Evolutionary conservation across 805 yeast species (phyloP), one percentile per base, ranked within the genome.

Genomic region (Kuraishia floccosa): DNA sequence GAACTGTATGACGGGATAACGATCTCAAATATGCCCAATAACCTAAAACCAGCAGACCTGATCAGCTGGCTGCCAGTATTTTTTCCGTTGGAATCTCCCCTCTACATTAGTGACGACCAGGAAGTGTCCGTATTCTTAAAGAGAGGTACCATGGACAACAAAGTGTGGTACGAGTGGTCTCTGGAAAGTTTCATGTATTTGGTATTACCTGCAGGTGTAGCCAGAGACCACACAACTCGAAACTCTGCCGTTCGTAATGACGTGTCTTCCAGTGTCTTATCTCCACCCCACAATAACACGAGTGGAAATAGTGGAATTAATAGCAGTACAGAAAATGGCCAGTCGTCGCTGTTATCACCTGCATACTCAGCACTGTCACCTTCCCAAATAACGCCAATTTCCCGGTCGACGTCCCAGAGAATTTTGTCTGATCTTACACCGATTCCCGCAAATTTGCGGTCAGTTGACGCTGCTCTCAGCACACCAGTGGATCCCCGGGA

Each of bases 101-200:
- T 75, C 10, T 56, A 60, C 21, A 46, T 72, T 3, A 51, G 68
- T 4, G 78, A 73, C 36, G 72, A 67, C 34, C 64, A 72, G 7
- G 79, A 69, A 35, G 39, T 77, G 4, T 70, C 68, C 24, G 47
- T 76, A 0, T 61, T 65, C 22, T 42, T 76, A 24, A 63, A 72
- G 44, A 54, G 86, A 33, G 63, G 58, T 22, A 44, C 56, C 3
- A 50, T 49, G n/a, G 47, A 47, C 6, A 45, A 50, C 1, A 52
- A 51, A 27, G 69, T 72, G 2, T 76, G 85, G 85, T 78, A 77
- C 40, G 79, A 73, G 37, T 79, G 86, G 85, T 56, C 69, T 0
- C 42, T 63, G 14, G 77, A 74, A 42, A 56, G 68, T 4, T 73
- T 62, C 41, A 56, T 69, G 21, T 66, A 67, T 34, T 40, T 46